These are phyloP conservation scores for Dipteronia dyeriana DNA, from an alignment of 345 rosid genomes.

Conservation along the genomic window DNA sequence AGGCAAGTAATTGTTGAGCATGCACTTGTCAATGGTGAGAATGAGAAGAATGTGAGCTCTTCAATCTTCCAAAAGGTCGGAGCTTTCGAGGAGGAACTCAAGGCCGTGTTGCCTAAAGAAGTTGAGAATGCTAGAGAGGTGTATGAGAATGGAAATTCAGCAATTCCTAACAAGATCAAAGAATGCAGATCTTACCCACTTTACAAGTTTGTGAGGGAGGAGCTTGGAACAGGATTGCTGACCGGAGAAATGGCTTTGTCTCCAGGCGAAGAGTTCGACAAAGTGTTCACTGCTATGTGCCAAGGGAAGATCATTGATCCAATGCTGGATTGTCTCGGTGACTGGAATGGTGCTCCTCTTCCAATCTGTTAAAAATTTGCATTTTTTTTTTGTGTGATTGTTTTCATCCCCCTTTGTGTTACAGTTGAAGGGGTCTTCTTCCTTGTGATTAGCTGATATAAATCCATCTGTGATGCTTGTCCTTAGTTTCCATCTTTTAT, in stretches of 20 bases:
- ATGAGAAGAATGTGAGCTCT: constrained; percentile 42
- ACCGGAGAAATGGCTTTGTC: constrained; percentile 63
- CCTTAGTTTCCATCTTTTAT: background rate
- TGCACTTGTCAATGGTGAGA: constrained; percentile 60
- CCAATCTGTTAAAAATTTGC: constrained; percentile 32
- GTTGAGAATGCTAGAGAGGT: constrained; percentile 52
- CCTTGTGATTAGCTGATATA: constrained; percentile 1
- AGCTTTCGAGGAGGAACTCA: constrained; percentile 65
- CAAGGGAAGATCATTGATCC: constrained; percentile 69
- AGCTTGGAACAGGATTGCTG: constrained; percentile 48
- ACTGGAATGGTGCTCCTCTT: constrained; percentile 72
- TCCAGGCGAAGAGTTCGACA: constrained; percentile 77
- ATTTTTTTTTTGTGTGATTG: background rate
- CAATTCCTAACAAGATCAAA: constrained; percentile 56
- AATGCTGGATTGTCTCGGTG: constrained; percentile 61
- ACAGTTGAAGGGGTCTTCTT: background rate
- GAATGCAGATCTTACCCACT: constrained; percentile 76
- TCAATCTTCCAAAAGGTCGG: constrained; percentile 71
- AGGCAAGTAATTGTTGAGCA: constrained; percentile 73
- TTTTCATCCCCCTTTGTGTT: background rate
- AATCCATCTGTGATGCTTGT: background rate
- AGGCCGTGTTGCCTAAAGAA: constrained; percentile 53
- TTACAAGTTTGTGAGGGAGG: constrained; percentile 68
- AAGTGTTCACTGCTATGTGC: constrained; percentile 65
- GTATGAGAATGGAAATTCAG: constrained; percentile 50